Evolutionary conservation across 2,329 filamentous ascomycete genomes (phyloP).

Genomic region (Colletotrichum abscissum): DNA sequence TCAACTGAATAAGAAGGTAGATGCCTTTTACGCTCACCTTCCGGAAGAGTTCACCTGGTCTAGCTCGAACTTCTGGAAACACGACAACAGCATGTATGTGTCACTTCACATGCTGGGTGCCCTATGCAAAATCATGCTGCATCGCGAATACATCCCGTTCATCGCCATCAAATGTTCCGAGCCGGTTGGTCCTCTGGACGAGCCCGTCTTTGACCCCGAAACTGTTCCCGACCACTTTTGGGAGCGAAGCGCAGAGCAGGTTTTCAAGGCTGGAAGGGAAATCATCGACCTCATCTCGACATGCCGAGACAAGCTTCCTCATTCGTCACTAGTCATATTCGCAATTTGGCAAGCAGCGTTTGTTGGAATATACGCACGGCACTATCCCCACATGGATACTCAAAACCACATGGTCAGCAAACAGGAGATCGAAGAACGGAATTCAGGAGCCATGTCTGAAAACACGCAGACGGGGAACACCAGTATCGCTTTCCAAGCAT

Average conservation of each 20-base stretch:
- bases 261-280: conserved; percentile 71
- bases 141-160: conserved; percentile 76
- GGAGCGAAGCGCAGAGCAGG: conserved; percentile 69
- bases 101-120: conserved; percentile 75
- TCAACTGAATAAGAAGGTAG: conserved; percentile 61
- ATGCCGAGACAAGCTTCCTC: conserved; percentile 70
- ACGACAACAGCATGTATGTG: conserved; percentile 75
- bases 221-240: conserved; percentile 67
- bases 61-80: conserved; percentile 71
- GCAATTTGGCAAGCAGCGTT: conserved; percentile 76
- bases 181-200: conserved; percentile 68
- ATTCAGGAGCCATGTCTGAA: conserved; percentile 39
- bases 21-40: conserved; percentile 57
- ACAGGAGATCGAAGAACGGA: conserved; percentile 45
- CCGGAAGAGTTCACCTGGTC: conserved; percentile 57
- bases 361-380: conserved; percentile 72
- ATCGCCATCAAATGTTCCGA: conserved; percentile 65
- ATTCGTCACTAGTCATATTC: conserved; percentile 76
- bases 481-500: conserved; percentile 59
- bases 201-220: conserved; percentile 62
- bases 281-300: conserved; percentile 74
- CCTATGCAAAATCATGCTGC: conserved; percentile 74
- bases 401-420: conserved; percentile 61
- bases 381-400: conserved; percentile 77
- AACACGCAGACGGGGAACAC: conserved; percentile 55